phyloP scores from a whole-genome alignment of 192 early-diverging fungal genomes.

The Lunasporangiospora selenospora region DNA sequence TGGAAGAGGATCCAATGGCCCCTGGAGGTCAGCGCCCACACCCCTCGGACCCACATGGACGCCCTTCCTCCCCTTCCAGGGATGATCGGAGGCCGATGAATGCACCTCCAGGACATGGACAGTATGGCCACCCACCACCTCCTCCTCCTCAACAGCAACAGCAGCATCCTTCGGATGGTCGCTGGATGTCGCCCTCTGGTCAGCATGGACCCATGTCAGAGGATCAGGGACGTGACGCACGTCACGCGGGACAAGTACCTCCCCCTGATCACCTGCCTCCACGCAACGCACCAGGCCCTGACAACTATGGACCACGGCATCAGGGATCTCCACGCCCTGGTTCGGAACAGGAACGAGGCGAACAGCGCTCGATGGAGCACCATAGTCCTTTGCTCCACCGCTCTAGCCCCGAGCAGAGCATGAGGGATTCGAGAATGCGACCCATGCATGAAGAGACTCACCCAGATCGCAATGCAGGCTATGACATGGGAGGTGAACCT shows the following conservation, averaged over 20 bases:
- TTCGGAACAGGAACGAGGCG: background rate
- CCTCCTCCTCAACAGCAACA: conserved; percentile 8
- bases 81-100: conserved; percentile 29
- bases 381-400: conserved; percentile 2
- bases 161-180: background rate
- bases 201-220: conserved; percentile 31
- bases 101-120: background rate
- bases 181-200: background rate
- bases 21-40: conserved; percentile 9
- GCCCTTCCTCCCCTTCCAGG: conserved; percentile 31
- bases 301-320: background rate
- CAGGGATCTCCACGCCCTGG: background rate
- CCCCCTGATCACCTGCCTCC: background rate
- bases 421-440: conserved; percentile 8
- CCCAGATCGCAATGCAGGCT: background rate
- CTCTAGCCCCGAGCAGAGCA: conserved; percentile 1
- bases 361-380: background rate
- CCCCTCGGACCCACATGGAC: conserved; percentile 24
- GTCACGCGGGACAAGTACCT: background rate
- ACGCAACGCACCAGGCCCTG: conserved; percentile 9
- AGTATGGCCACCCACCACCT: background rate
- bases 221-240: conserved; percentile 16
- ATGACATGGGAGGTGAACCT: background rate
- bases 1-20: conserved; percentile 15
- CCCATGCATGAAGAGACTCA: conserved; percentile 13